A percentile compares a stretch with the other conserved stretches of the same genome.
Conservation (phyloP, 2,329 filamentous ascomycete species). For the Pseudogymnoascus sp. region DNA sequence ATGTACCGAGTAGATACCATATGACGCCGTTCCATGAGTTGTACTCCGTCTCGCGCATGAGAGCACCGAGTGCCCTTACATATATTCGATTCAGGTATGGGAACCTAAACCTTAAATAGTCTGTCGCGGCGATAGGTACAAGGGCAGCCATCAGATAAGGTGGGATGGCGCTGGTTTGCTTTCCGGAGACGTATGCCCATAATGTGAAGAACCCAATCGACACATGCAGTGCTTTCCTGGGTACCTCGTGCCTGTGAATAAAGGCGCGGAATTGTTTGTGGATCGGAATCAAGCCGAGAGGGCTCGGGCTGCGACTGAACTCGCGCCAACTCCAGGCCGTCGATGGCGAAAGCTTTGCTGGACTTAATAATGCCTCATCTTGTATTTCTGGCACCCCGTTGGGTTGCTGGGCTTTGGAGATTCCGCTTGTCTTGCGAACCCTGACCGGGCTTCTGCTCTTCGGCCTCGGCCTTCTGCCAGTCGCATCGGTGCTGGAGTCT, state of each 20-base stretch:
- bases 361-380: background rate
- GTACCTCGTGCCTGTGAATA: constrained; percentile 94
- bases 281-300: constrained; percentile 88
- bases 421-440: constrained; percentile 40
- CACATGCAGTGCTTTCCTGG: constrained; percentile 84
- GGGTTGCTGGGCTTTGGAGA: constrained; percentile 45
- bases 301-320: constrained; percentile 84
- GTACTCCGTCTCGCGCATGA: constrained; percentile 97
- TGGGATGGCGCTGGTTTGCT: constrained; percentile 68
- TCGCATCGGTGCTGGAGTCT: constrained; percentile 18
- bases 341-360: constrained; percentile 44
- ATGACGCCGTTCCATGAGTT: constrained; percentile 94
- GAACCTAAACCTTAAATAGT: constrained; percentile 75
- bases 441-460: constrained; percentile 29
- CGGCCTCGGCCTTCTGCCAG: constrained; percentile 22
- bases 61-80: constrained; percentile 70
- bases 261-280: constrained; percentile 86
- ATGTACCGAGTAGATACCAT: constrained; percentile 87
- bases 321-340: constrained; percentile 71
- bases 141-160: constrained; percentile 75
- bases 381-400: constrained; percentile 19
- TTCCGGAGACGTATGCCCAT: constrained; percentile 71
- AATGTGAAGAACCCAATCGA: constrained; percentile 94
- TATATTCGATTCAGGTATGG: constrained; percentile 78
- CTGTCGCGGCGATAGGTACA: constrained; percentile 73